Evolutionary conservation across 1,284 basidiomycete species (phyloP), one percentile per base, ranked within the genome.

Genomic region (Cryptococcus jaspeensis): DNA sequence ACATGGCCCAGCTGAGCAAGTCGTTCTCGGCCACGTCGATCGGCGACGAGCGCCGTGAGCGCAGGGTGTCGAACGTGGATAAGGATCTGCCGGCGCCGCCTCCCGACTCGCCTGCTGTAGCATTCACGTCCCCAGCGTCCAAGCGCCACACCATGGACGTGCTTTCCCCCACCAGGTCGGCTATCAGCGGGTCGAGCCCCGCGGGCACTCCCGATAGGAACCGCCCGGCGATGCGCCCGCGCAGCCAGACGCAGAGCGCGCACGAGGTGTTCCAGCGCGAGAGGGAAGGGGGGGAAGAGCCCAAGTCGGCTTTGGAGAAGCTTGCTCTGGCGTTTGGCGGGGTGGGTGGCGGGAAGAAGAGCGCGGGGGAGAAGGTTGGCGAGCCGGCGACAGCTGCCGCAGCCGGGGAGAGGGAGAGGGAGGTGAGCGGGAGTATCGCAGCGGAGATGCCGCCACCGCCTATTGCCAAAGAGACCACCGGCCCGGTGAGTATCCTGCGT

Each of bases 261-360:
- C 67, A 71, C 39, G 65, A 73, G 45, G 67, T 69, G 2, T 46
- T 66, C 37, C 61, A 64, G 47, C 58, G 61, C 41, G 62, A 46
- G 38, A 61, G 60, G 42, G 37, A 53, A 37, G 64, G 62, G 38
- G 66, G 66, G 9, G 58, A 65, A 22, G 70, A 71, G 51, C 70
- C 71, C 8, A 69, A 69, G 58, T 70, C 67, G 22, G 75, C 72
- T 12, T 57, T 76, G n/a, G 73, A 76, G 47, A 64, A 65, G 50
- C 59, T 76, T 37, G 44, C 44, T 22, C 50, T 48, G n/a, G 36
- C 51, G 5, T 32, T 60, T 12, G 35, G 23, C n/a, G n/a, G 48
- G 1, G n/a, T 32, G 35, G 45, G 32, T 11, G 20, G 9, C 25
- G 32, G 32, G 32, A 36, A n/a, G 13, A 47, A 45, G 55, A 35